Evolutionary conservation across 2,329 filamentous ascomycete species (phyloP).

Genomic region (Falciphora oryzae): DNA sequence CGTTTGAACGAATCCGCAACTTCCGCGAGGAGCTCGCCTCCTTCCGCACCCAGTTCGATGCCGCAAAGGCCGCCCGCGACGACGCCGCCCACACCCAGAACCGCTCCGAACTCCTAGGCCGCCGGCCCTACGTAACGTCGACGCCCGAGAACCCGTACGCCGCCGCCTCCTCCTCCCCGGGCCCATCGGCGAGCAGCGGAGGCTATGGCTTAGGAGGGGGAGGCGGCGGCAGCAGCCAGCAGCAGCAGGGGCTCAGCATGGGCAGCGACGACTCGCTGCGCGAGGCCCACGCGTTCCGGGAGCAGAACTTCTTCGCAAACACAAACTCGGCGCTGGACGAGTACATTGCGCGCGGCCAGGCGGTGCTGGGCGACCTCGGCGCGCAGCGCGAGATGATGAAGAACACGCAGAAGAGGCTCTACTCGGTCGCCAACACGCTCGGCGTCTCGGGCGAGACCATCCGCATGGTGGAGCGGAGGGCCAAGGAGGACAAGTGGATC

Average conservation of each 20-base stretch:
- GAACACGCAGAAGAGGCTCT: slow-evolving; percentile 83
- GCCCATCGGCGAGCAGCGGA: slow-evolving; percentile 15
- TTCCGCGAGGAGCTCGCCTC: slow-evolving; percentile 79
- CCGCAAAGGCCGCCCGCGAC: slow-evolving; percentile 70
- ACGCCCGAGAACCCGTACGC: slow-evolving; percentile 92
- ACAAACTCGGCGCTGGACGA: slow-evolving; percentile 87
- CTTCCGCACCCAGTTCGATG: slow-evolving; percentile 72
- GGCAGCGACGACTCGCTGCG: slow-evolving; percentile 59
- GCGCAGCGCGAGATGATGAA: slow-evolving; percentile 93
- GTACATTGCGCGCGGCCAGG: slow-evolving; percentile 87
- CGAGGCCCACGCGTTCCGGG: slow-evolving; percentile 78
- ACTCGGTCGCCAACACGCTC: slow-evolving; percentile 88
- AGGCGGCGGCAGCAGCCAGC: slow-evolving; percentile 24
- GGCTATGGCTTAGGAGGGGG: slow-evolving; percentile 29
- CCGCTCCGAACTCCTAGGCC: slow-evolving; percentile 75
- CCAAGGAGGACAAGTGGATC: slow-evolving; percentile 96
- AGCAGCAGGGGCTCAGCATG: slow-evolving; percentile 38
- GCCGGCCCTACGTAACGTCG: slow-evolving; percentile 71
- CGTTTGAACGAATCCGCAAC: slow-evolving; percentile 74
- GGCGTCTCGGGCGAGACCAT: slow-evolving; percentile 95
- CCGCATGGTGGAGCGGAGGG: slow-evolving; percentile 87
- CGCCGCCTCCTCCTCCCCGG: slow-evolving; percentile 34
- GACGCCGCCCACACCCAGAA: slow-evolving; percentile 62
- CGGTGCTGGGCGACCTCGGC: slow-evolving; percentile 81
- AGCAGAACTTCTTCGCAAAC: slow-evolving; percentile 79